Evolutionary conservation across 2,329 filamentous ascomycete genomes (phyloP), one percentile per base, ranked within the genome.

Genomic region (Aspergillus sp.): DNA sequence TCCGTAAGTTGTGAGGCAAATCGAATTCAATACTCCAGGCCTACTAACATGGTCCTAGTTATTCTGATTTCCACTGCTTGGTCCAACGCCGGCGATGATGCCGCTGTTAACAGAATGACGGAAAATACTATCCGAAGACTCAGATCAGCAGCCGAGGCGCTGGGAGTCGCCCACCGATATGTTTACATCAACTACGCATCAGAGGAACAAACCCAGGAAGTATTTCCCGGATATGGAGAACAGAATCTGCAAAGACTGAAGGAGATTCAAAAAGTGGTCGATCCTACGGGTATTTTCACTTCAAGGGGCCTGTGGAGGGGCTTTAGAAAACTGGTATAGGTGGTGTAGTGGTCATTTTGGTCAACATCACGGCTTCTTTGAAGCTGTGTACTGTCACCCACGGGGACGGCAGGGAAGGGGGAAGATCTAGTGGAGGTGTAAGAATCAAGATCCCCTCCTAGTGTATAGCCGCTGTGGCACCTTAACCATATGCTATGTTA

Each of bases 161-260:
- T 7, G 30, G 45, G 32, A 37, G 51, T 51, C 42, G 48, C 44
- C 49, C 56, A 54, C 26, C 40, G 47, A 11, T 73, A 58, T 44
- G 46, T 64, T 7, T 72, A 72, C 42, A 65, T 72, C 58, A 73
- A 72, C 49, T 72, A 73, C 28, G 6, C 55, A 59, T 48, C 62
- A 52, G 19, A 62, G 10, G 13, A 27, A 9, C 35, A 71, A 45
- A n/a, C n/a, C n/a, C n/a, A n/a, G n/a, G 58, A 62, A 42, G 59
- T 66, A 1, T 56, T 72, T 30, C 39, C 46, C 2, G 62, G 64
- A 19, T 74, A 72, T 50, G 68, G 69, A 3, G 39, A 46, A n/a
- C 53, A 50, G 27, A 71, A 63, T 40, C 42, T 61, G 30, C 44
- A 51, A 19, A 60, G 50, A 31, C 43, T 73, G 48, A 49, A 54